Evolutionary conservation across 2,329 filamentous ascomycete species (phyloP).

Genomic region (Ophiostoma himal-ulmi): DNA sequence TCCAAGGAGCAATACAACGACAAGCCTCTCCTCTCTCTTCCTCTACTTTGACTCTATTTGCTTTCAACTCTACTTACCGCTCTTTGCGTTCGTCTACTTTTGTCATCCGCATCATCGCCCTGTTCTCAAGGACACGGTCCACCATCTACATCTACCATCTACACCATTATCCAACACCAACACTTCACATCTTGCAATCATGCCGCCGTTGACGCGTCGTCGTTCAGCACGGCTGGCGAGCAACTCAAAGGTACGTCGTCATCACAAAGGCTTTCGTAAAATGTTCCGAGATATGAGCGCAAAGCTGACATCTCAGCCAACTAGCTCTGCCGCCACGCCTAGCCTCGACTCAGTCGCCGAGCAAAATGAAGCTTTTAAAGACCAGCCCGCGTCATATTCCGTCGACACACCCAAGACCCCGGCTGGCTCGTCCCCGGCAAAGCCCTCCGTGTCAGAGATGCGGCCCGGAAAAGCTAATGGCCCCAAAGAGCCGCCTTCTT

Average conservation of each 20-base stretch:
- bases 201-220: conserved; percentile 31
- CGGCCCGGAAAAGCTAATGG: conserved; percentile 76
- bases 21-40: background rate
- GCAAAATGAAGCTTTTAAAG: conserved; percentile 29
- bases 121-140: background rate
- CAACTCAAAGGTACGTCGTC: conserved; percentile 34
- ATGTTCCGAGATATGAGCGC: background rate
- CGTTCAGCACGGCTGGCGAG: conserved; percentile 42
- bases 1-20: background rate
- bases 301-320: background rate
- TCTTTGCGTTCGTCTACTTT: conserved; percentile 1
- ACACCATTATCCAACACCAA: background rate
- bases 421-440: conserved; percentile 56
- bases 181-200: background rate
- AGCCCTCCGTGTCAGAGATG: conserved; percentile 76
- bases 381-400: conserved; percentile 33
- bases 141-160: background rate
- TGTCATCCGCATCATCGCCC: background rate
- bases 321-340: conserved; percentile 24
- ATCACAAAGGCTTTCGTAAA: background rate
- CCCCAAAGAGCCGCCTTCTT: conserved; percentile 66
- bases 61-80: background rate
- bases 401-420: conserved; percentile 48
- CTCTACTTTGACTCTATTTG: background rate
- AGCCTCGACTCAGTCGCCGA: conserved; percentile 43